Base-by-base conservation (phyloP, 129 eudicot species). In the Dittrichia graveolens region DNA sequence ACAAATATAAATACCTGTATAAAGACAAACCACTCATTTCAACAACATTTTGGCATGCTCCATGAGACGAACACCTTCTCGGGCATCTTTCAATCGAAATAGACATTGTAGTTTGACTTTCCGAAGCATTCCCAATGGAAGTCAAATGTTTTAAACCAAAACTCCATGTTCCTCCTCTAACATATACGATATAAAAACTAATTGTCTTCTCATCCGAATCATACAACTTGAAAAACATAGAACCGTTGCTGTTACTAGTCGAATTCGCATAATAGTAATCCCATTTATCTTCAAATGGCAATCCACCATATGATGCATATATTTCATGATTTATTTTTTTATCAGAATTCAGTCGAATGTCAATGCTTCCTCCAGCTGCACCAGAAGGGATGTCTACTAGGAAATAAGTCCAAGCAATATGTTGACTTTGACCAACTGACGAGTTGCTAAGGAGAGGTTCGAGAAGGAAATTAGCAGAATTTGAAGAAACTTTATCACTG, bases 11-110 rank as follows among this genome's bases (percentile, higher is more conserved):
- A 49, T 77, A 94, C 98, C 98, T 94, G 86, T 88, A 94, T 38
- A 94, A 55, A 34, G 86, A 69, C 50, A 90, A 86, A n/a, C 99
- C 97, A 76, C 90, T 94, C 76, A 84, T 67, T 66, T 94, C 99
- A 72, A 94, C 74, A 64, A 52, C 71, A 76, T 84, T 71, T 76
- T 80, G 85, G 78, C 99, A 94, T n/a, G 91, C 11, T 11, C 99
- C 99, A 78, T 88, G 99, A 72, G 89, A 88, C 39, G 94, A 90
- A 78, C 99, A 94, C 64, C 83, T 86, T 62, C 72, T 73, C 5
- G 99, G 97, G 46, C 99, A 94, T 80, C 99, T 85, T 81, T 94
- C 99, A 19, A 94, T 74, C 11, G 99, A 90, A 73, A 94, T 83
- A 34, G 96, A 88, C 85, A 90, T 76, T 9, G 67, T 71, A 66